These are phyloP conservation scores for Parascedosporium putredinis DNA, from an alignment of 2,329 filamentous ascomycete genomes.

Conservation along the genomic window DNA sequence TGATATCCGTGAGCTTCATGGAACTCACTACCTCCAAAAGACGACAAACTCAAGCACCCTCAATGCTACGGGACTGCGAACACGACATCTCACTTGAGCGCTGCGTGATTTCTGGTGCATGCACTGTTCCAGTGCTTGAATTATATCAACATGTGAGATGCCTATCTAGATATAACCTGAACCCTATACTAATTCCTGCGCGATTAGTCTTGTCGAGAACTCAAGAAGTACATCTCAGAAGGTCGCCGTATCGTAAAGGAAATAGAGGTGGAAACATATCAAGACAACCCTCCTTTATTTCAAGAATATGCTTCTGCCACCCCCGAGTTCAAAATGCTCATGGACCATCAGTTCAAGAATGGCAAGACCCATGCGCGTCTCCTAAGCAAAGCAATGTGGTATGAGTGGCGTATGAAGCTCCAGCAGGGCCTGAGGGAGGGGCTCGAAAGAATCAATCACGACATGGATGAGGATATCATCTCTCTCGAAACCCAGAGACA, in stretches of 20 bases:
- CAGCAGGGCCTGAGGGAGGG: constrained; percentile 72
- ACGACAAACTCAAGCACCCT: constrained; percentile 66
- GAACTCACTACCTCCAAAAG: constrained; percentile 94
- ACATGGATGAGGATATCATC: constrained; percentile 65
- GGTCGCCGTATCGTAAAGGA: constrained; percentile 81
- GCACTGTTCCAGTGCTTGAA: constrained; percentile 85
- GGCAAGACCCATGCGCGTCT: constrained; percentile 87
- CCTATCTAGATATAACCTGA: background rate
- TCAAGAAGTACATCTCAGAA: constrained; percentile 94
- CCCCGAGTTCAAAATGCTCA: constrained; percentile 70
- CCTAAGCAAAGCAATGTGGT: constrained; percentile 93
- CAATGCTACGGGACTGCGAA: constrained; percentile 32
- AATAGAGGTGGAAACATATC: constrained; percentile 79
- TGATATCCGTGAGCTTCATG: constrained; percentile 97
- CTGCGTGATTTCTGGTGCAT: constrained; percentile 79
- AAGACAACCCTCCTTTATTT: constrained; percentile 86
- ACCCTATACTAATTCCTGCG: constrained; percentile 2
- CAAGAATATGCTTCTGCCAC: constrained; percentile 81
- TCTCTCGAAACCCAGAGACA: constrained; percentile 57
- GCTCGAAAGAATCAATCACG: constrained; percentile 62
- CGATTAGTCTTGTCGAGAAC: constrained; percentile 75
- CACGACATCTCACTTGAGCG: constrained; percentile 57
- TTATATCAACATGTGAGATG: constrained; percentile 55
- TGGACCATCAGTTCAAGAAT: constrained; percentile 97
- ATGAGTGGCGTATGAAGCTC: constrained; percentile 90